Evolutionary conservation across 768 basidiomycete genomes (phyloP).

Genomic region (Coprinopsis cinerea): DNA sequence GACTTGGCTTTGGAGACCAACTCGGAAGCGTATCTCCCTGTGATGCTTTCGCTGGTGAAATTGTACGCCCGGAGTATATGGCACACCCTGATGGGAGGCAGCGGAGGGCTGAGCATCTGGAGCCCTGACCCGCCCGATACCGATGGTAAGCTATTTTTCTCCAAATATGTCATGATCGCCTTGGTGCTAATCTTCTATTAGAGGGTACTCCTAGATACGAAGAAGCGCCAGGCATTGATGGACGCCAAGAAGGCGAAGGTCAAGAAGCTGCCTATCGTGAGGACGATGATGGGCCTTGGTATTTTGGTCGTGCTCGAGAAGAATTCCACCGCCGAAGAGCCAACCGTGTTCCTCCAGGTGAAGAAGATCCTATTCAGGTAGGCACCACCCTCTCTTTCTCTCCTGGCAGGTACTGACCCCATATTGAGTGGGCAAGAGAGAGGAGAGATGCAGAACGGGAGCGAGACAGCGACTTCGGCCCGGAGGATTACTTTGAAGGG

Average conservation of each 20-base stretch:
- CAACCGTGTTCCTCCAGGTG: slow-evolving; percentile 32
- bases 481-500: slow-evolving; percentile 80
- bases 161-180: neutral
- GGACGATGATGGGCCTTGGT: slow-evolving; percentile 71
- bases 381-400: slow-evolving; percentile 13
- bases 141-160: slow-evolving; percentile 17
- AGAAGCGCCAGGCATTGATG: slow-evolving; percentile 36
- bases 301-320: slow-evolving; percentile 76
- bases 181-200: slow-evolving; percentile 5
- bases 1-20: slow-evolving; percentile 87
- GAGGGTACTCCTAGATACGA: slow-evolving; percentile 17
- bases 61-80: slow-evolving; percentile 80
- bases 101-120: slow-evolving; percentile 66
- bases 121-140: slow-evolving; percentile 46
- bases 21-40: slow-evolving; percentile 83
- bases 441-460: slow-evolving; percentile 67
- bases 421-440: slow-evolving; percentile 67
- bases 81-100: slow-evolving; percentile 71
- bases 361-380: slow-evolving; percentile 71
- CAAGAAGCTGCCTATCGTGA: slow-evolving; percentile 34
- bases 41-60: slow-evolving; percentile 74
- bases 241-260: slow-evolving; percentile 22
- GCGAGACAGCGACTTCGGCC: slow-evolving; percentile 67
- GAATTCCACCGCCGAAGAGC: slow-evolving; percentile 59
- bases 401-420: slow-evolving; percentile 6